phyloP scores from a whole-genome alignment of 2,329 filamentous ascomycete genomes.

The Exophiala bonariae region DNA sequence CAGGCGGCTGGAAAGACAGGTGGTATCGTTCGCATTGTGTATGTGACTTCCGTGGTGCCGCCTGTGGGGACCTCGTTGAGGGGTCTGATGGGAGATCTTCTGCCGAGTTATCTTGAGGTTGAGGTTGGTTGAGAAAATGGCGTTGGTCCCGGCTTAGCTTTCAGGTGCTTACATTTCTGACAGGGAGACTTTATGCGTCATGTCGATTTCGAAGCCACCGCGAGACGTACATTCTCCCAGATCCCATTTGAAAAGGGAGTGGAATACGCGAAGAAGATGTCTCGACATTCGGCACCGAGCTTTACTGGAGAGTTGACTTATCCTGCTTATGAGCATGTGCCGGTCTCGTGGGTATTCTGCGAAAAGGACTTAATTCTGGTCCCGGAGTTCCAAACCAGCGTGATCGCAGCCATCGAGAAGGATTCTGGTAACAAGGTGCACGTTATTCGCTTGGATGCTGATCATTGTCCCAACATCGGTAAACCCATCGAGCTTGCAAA shows the following conservation, averaged over 20 bases:
- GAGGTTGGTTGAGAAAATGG: slow-evolving; percentile 5
- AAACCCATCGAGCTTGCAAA: slow-evolving; percentile 27
- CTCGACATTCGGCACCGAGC: slow-evolving; percentile 30
- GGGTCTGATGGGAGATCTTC: slow-evolving; percentile 7
- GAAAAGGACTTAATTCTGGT: slow-evolving; percentile 40
- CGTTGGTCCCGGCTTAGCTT: not conserved
- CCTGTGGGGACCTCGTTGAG: slow-evolving; percentile 8
- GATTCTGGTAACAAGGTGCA: slow-evolving; percentile 34
- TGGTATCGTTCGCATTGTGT: slow-evolving; percentile 30
- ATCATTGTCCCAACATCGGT: slow-evolving; percentile 32
- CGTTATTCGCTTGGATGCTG: slow-evolving; percentile 31
- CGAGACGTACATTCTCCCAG: slow-evolving; percentile 9
- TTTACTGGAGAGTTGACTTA: slow-evolving; percentile 33
- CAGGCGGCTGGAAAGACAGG: slow-evolving; percentile 28
- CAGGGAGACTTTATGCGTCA: slow-evolving; percentile 18
- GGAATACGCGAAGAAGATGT: slow-evolving; percentile 23
- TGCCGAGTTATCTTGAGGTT: slow-evolving; percentile 7
- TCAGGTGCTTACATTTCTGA: no score
- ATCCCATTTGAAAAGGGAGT: slow-evolving; percentile 18
- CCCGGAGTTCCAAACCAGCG: slow-evolving; percentile 32
- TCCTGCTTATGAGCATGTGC: slow-evolving; percentile 41
- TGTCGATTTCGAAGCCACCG: slow-evolving; percentile 10
- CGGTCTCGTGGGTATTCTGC: slow-evolving; percentile 42
- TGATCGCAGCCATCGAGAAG: slow-evolving; percentile 34
- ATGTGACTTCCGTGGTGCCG: slow-evolving; percentile 25